Evolutionary conservation across 1,284 basidiomycete species (phyloP), one percentile per base, ranked within the genome.

Genomic region (Omphalotus olearius): DNA sequence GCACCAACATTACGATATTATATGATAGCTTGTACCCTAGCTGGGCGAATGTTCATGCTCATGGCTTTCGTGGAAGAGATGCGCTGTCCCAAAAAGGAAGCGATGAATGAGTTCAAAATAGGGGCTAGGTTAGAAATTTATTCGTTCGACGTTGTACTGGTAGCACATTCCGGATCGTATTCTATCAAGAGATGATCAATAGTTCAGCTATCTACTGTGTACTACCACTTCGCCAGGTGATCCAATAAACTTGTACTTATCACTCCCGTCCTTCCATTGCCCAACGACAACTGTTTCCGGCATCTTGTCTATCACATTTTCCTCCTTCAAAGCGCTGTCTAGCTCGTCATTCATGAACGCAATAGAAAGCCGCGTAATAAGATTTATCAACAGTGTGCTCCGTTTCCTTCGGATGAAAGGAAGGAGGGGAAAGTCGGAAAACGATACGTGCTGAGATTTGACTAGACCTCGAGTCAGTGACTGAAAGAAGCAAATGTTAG

Each of bases 371-470:
- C 63, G 61, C 1, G 67, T 55, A 36, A 80, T 72, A 14, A 68
- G 66, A 51, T 76, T 63, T 55, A 79, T 63, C 11, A 80, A 61
- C 7, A 54, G 59, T 11, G 57, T 58, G 13, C 72, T 69, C n/a
- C 56, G 51, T 52, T 65, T 68, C 11, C 60, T 70, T 26, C 68
- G 61, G 17, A 76, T 47, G 16, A 78, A 39, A 25, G 75, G 75
- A 33, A 82, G 68, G 23, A 76, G 58, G 7, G 66, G 66, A 50
- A 80, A 79, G 59, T 86, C 84, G 7, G 83, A 85, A 62, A 86
- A 85, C 6, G 74, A 73, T 23, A 68, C 60, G 55, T 85, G 83
- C 49, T 67, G 60, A 11, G 74, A 75, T 47, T 73, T 71, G 45
- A 80, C 78, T 82, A 56, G 16, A 52, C 17, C 47, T 41, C 44